phyloP scores from a whole-genome alignment of 805 yeast species.

The Starmerella vaccinii region DNA sequence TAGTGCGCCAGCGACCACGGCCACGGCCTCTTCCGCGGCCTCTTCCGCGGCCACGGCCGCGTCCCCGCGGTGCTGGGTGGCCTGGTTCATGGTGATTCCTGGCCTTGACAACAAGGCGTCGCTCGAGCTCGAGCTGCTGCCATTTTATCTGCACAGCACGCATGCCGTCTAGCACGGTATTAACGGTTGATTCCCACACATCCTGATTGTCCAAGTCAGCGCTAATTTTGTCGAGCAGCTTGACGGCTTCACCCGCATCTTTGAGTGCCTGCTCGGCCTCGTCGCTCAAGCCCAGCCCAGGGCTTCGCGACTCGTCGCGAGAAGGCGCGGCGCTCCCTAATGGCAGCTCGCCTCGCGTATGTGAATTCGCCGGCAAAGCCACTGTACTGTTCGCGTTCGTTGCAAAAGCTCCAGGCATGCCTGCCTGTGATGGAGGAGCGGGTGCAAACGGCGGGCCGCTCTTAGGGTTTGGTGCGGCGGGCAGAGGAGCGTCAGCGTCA shows the following conservation, averaged over 20 bases:
- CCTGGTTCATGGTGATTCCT: slow-evolving; percentile 2
- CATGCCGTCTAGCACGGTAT: slow-evolving; percentile 17
- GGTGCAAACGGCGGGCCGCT: neutral
- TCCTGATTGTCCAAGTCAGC: slow-evolving; percentile 14
- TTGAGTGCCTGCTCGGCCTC: slow-evolving; percentile 6
- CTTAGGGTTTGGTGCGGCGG: neutral
- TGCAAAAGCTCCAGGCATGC: neutral
- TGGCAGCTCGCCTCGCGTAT: neutral
- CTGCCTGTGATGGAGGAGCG: neutral
- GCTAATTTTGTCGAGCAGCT: slow-evolving; percentile 13
- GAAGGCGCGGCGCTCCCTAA: neutral
- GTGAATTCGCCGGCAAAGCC: neutral
- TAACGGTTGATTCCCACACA: slow-evolving; percentile 16
- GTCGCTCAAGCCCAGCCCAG: slow-evolving; percentile 10
- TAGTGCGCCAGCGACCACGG: slow-evolving; percentile 16
- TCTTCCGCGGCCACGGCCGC: slow-evolving; percentile 21
- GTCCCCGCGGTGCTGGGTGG: neutral
- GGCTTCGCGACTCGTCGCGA: neutral
- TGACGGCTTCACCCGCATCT: slow-evolving; percentile 10
- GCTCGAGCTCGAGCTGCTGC: slow-evolving; percentile 18
- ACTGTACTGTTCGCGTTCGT: neutral
- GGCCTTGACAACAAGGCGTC: slow-evolving; percentile 12
- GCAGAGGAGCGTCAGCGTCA: neutral
- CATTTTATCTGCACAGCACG: slow-evolving; percentile 17
- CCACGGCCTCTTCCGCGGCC: slow-evolving; percentile 24